phyloP scores from a whole-genome alignment of 176 grass and related monocot species.

The Chloris gayana region DNA sequence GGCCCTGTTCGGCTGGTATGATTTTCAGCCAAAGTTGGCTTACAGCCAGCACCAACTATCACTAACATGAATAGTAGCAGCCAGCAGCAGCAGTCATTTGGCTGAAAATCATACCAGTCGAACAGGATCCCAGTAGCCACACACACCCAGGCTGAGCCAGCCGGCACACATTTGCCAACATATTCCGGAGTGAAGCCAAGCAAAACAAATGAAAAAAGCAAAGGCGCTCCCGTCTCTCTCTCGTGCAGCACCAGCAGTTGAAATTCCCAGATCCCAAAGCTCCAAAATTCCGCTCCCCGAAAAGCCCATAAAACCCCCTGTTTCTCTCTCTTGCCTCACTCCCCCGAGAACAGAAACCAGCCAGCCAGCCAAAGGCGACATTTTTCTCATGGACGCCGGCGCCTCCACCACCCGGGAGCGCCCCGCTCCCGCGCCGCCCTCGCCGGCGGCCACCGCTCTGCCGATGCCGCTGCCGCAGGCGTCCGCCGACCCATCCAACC shows the following conservation, averaged over 20 bases:
- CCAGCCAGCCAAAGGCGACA: slow-evolving; percentile 40
- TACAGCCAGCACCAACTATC: too few species aligned
- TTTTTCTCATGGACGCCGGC: slow-evolving; percentile 58
- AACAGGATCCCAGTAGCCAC: too few species aligned
- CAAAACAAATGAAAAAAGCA: neutral
- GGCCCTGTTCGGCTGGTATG: too few species aligned
- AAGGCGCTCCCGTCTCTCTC: neutral
- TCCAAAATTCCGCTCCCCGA: slow-evolving; percentile 31
- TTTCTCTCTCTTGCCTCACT: neutral
- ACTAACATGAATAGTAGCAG: too few species aligned
- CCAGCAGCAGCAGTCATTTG: too few species aligned
- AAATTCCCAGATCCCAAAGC: slow-evolving; percentile 65
- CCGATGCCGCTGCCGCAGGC: slow-evolving; percentile 18
- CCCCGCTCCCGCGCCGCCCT: slow-evolving; percentile 9
- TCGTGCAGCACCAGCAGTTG: neutral
- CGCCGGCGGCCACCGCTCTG: slow-evolving; percentile 5
- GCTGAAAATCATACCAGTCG: too few species aligned
- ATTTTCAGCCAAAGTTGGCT: too few species aligned
- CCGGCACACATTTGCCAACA: slow-evolving; percentile 33
- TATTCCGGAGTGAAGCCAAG: slow-evolving; percentile 20
- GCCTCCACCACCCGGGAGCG: slow-evolving; percentile 44
- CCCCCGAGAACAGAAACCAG: neutral
- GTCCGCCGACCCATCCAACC: slow-evolving; percentile 44
- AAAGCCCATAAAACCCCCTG: slow-evolving; percentile 50
- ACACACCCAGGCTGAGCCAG: neutral